Conservation (phyloP, 2,329 filamentous ascomycete genomes). For the Ophioceras dolichostomum region DNA sequence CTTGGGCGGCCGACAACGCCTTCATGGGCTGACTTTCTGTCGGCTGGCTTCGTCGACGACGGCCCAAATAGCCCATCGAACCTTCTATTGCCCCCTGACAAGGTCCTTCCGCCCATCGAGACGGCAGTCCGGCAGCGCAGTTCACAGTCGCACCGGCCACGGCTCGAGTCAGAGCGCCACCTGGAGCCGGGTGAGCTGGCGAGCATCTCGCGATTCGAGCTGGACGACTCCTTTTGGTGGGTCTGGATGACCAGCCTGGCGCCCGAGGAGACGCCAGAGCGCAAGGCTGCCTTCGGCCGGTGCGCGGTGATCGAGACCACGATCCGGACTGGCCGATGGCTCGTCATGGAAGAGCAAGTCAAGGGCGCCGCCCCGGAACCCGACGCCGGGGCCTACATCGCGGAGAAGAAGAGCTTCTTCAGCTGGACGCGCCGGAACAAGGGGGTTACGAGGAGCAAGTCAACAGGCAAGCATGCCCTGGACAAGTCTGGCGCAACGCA, state of each 20-base stretch:
- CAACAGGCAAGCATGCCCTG: constrained; percentile 49
- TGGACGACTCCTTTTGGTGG: constrained; percentile 99
- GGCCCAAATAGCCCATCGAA: constrained; percentile 50
- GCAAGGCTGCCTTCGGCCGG: constrained; percentile 88
- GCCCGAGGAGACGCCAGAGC: constrained; percentile 69
- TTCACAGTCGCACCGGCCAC: constrained; percentile 71
- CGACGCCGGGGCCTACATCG: constrained; percentile 76
- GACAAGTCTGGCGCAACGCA: constrained; percentile 30
- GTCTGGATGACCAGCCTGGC: constrained; percentile 98
- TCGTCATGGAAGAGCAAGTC: constrained; percentile 92
- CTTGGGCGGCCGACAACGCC: constrained; percentile 81
- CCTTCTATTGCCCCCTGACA: constrained; percentile 78
- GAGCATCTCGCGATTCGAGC: constrained; percentile 72
- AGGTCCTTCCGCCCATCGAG: constrained; percentile 77
- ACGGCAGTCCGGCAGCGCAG: constrained; percentile 62
- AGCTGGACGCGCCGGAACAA: constrained; percentile 66
- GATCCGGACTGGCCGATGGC: constrained; percentile 72
- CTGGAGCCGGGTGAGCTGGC: constrained; percentile 89
- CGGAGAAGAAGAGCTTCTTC: constrained; percentile 91
- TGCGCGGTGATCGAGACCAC: constrained; percentile 86
- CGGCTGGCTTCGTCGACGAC: constrained; percentile 78
- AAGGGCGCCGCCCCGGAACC: constrained; percentile 83
- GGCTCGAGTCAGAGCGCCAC: constrained; percentile 53
- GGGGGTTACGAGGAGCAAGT: constrained; percentile 54
- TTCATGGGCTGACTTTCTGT: constrained; percentile 96